Conservation (phyloP, 208 protist genomes). For the Wallacemonas collosoma region DNA sequence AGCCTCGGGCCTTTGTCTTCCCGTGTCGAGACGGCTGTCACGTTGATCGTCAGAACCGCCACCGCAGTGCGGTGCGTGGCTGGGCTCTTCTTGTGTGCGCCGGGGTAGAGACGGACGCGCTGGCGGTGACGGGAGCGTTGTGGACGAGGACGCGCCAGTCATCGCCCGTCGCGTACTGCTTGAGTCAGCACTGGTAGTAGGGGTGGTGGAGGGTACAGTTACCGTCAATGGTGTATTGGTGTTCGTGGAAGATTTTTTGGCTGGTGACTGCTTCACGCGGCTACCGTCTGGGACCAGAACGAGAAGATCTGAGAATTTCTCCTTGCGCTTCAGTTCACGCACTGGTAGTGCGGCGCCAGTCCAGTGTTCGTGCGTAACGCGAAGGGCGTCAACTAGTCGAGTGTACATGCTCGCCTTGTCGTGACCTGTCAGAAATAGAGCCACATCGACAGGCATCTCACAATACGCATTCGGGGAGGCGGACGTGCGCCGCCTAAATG, state of each 20-base stretch:
- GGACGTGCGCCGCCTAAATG: slow-evolving; percentile 24
- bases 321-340: slow-evolving; percentile 13
- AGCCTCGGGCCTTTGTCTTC: no score
- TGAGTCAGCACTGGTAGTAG: neutral
- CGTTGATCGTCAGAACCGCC: neutral
- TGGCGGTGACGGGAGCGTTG: neutral
- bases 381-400: slow-evolving; percentile 18
- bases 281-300: slow-evolving; percentile 38
- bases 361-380: slow-evolving; percentile 14
- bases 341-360: slow-evolving; percentile 22
- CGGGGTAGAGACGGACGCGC: neutral
- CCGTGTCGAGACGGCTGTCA: neutral
- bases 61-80: neutral
- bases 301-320: slow-evolving; percentile 27
- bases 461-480: slow-evolving; percentile 20
- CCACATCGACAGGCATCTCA: slow-evolving; percentile 55
- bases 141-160: neutral
- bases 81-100: neutral
- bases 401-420: slow-evolving; percentile 9
- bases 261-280: slow-evolving; percentile 29
- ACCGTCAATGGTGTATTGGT: neutral
- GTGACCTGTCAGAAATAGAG: slow-evolving; percentile 19
- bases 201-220: neutral
- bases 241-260: no score
- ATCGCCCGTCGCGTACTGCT: neutral